Evolutionary conservation across 2,329 filamentous ascomycete species (phyloP), one percentile per base, ranked within the genome.

Genomic region (Rugonectria rugulosa): DNA sequence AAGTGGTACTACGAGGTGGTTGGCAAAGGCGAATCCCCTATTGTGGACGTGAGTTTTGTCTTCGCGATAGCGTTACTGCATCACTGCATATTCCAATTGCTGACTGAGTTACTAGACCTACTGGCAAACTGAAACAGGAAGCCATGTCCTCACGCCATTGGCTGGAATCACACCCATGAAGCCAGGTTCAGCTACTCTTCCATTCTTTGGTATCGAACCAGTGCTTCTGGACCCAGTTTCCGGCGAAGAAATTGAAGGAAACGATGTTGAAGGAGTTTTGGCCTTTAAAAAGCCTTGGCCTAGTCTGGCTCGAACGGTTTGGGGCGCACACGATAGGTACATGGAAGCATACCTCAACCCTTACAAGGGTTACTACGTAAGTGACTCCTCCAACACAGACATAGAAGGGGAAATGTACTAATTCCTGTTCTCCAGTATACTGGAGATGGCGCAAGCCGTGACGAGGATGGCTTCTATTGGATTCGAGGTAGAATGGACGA

Each of bases 101-200:
- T n/a, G 0, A 56, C 29, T 15, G 3, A 38, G 15, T 57, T 47
- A 71, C 93, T 69, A 96, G 91, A 97, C 93, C 45, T 97, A 97
- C 81, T 97, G 93, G 93, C 93, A 97, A 85, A 97, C 93, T 29
- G 93, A 97, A 79, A 97, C 94, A 2, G 93, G 94, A 48, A 97
- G 90, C 53, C 88, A 97, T 75, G 92, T 93, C 61, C 96, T 97
- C 72, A 91, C 92, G 2, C 94, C 93, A 7, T 81, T 97, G 37
- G 92, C 89, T 45, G 93, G 93, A 68, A 84, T 97, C 26, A 97
- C 93, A 1, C 91, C 92, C 7, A 97, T 92, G 14, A 97, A 97
- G 79, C 93, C 93, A 24, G 93, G 93, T 54, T 94, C 90, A 68
- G 93, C 93, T 2, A 96, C 93, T 6, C 82, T 97, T 24, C 93